Evolutionary conservation across 2,329 filamentous ascomycete genomes (phyloP).

Genomic region (Sphaerulina populicola): DNA sequence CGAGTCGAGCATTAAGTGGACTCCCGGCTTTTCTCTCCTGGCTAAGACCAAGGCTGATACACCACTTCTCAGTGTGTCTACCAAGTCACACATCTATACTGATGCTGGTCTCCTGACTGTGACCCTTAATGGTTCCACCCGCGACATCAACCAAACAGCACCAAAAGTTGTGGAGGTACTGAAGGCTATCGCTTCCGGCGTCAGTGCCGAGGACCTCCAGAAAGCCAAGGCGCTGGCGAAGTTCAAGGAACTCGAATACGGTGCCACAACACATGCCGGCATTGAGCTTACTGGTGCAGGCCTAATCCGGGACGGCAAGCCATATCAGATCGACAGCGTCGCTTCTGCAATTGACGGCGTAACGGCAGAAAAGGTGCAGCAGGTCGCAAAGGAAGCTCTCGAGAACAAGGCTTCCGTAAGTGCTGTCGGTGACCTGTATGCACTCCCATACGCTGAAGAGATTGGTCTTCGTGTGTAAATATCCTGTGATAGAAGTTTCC

Average conservation of each 20-base stretch:
- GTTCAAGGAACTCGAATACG: slow-evolving; percentile 77
- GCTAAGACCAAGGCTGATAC: slow-evolving; percentile 64
- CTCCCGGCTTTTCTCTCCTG: slow-evolving; percentile 81
- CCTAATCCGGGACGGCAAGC: slow-evolving; percentile 70
- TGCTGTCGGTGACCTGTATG: slow-evolving; percentile 81
- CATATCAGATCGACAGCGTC: slow-evolving; percentile 73
- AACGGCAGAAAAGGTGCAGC: slow-evolving; percentile 72
- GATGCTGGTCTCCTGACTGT: slow-evolving; percentile 86
- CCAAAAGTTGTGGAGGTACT: slow-evolving; percentile 70
- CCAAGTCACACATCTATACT: slow-evolving; percentile 78
- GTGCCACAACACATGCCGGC: slow-evolving; percentile 67
- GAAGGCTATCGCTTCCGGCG: slow-evolving; percentile 63
- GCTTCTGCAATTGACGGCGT: slow-evolving; percentile 73
- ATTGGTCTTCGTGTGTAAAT: slow-evolving; percentile 88
- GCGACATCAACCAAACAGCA: slow-evolving; percentile 64
- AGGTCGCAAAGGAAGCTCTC: slow-evolving; percentile 83
- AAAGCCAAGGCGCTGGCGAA: slow-evolving; percentile 92
- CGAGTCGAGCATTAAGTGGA: slow-evolving; percentile 89
- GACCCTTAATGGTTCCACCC: slow-evolving; percentile 66
- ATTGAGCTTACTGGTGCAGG: slow-evolving; percentile 78
- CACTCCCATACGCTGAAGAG: slow-evolving; percentile 87
- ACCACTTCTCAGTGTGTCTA: slow-evolving; percentile 59
- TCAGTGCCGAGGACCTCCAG: slow-evolving; percentile 75
- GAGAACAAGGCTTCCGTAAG: slow-evolving; percentile 83
- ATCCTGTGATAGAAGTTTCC: slow-evolving; percentile 25